Conservation (phyloP, 2,329 filamentous ascomycete species). For the Penicillium nordicum region DNA sequence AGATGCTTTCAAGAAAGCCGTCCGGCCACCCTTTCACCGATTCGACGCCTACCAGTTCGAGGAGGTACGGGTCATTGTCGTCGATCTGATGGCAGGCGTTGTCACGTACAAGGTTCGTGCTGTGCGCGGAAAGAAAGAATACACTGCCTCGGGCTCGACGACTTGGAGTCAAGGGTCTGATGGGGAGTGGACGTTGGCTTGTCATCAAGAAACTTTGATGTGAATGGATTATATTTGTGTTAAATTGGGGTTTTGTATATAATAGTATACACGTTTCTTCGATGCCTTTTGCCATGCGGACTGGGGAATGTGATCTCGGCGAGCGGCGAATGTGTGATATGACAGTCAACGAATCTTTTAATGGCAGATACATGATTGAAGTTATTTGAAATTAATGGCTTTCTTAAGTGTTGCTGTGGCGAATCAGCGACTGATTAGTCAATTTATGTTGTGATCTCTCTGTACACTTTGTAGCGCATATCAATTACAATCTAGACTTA, state of each 20-base stretch:
- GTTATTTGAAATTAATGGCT: background rate
- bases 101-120: conserved; percentile 36
- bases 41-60: conserved; percentile 34
- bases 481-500: background rate
- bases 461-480: too few relatives aligned
- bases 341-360: conserved; percentile 2
- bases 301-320: background rate
- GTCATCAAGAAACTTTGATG: conserved; percentile 35
- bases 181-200: conserved; percentile 37
- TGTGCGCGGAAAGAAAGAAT: conserved; percentile 24
- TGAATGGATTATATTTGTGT: conserved; percentile 6
- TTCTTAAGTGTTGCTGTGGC: background rate
- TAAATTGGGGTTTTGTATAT: background rate
- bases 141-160: conserved; percentile 30
- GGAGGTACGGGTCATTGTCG: conserved; percentile 32
- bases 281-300: background rate
- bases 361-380: background rate
- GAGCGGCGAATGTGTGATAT: background rate
- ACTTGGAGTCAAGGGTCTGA: conserved; percentile 40
- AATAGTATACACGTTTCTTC: background rate
- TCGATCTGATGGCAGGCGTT: conserved; percentile 37
- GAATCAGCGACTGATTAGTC: background rate
- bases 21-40: conserved; percentile 35
- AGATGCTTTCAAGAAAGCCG: conserved; percentile 20
- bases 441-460: background rate